Conservation (phyloP, 495 filamentous ascomycete genomes). For the Annulohypoxylon stygium region DNA sequence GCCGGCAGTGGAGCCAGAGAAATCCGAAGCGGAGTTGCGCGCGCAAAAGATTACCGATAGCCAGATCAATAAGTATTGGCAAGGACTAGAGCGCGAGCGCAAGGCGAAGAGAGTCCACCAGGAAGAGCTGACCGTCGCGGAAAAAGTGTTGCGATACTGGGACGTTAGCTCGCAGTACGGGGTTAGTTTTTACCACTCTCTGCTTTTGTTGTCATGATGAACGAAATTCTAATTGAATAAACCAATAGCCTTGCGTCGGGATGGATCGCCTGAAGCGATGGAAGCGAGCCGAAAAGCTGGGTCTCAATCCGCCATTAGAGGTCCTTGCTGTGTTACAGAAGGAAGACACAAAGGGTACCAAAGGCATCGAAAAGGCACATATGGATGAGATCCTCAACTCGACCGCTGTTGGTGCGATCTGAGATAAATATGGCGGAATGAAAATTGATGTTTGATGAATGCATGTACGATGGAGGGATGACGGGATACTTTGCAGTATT, state of each 20-base stretch:
- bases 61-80: slow-evolving; percentile 81
- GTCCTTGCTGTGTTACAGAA: slow-evolving; percentile 87
- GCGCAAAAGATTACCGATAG: slow-evolving; percentile 72
- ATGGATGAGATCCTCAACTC: slow-evolving; percentile 83
- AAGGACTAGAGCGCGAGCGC: slow-evolving; percentile 70
- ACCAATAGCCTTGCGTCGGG: slow-evolving; percentile 85
- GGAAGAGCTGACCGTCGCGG: slow-evolving; percentile 73
- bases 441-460: slow-evolving; percentile 2
- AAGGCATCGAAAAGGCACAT: slow-evolving; percentile 71
- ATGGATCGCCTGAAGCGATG: slow-evolving; percentile 85
- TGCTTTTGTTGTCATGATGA: slow-evolving; percentile 13
- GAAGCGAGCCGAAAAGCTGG: slow-evolving; percentile 83
- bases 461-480: slow-evolving; percentile 37
- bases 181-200: slow-evolving; percentile 66
- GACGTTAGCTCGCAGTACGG: slow-evolving; percentile 91
- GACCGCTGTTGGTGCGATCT: slow-evolving; percentile 52
- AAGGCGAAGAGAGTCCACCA: slow-evolving; percentile 73
- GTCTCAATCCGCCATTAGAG: slow-evolving; percentile 87
- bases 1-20: slow-evolving; percentile 41
- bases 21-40: slow-evolving; percentile 64
- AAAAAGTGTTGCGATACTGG: slow-evolving; percentile 90
- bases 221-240: slow-evolving; percentile 12
- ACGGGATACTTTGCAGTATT: no score
- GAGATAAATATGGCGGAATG: slow-evolving; percentile 24
- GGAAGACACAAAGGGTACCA: slow-evolving; percentile 68